Evolutionary conservation across 192 early-diverging fungal genomes (phyloP).

Genomic region (Coemansia sp.): DNA sequence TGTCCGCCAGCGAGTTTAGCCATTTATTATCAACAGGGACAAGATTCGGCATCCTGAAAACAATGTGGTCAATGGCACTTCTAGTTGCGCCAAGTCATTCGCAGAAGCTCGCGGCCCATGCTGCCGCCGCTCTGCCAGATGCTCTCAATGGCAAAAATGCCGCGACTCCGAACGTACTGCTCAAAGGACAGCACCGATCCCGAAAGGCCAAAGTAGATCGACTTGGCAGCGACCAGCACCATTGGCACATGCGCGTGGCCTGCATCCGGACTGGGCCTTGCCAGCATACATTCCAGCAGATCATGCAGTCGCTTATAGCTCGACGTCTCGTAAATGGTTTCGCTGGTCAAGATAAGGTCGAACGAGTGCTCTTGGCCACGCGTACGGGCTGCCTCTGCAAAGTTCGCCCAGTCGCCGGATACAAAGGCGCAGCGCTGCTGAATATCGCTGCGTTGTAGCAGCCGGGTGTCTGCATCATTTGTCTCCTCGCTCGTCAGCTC

Average conservation of each 20-base stretch:
- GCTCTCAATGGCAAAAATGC: constrained; percentile 55
- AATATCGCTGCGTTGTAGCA: constrained; percentile 14
- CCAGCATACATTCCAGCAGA: constrained; percentile 49
- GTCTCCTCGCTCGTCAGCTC: constrained; percentile 43
- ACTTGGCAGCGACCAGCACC: constrained; percentile 81
- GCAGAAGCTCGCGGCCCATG: constrained; percentile 70
- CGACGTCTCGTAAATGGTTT: constrained; percentile 70
- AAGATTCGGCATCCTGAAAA: too few relatives aligned
- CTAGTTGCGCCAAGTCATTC: constrained; percentile 49
- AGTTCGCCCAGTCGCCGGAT: constrained; percentile 63
- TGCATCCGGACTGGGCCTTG: constrained; percentile 33
- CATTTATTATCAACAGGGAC: too few relatives aligned
- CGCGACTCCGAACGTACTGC: constrained; percentile 53
- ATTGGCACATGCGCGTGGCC: constrained; percentile 13
- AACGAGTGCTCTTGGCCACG: constrained; percentile 56
- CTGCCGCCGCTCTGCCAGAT: constrained; percentile 60
- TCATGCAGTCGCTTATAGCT: constrained; percentile 60
- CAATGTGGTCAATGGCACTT: too few relatives aligned
- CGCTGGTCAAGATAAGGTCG: constrained; percentile 68
- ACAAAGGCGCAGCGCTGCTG: constrained; percentile 54
- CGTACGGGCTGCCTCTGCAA: constrained; percentile 46
- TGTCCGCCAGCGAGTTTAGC: too few relatives aligned
- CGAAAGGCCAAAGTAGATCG: constrained; percentile 91
- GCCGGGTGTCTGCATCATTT: constrained; percentile 19
- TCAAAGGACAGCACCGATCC: constrained; percentile 78